Evolutionary conservation across 441 rosid species (phyloP), one percentile per base, ranked within the genome.

Genomic region (Flueggea neowawraea): DNA sequence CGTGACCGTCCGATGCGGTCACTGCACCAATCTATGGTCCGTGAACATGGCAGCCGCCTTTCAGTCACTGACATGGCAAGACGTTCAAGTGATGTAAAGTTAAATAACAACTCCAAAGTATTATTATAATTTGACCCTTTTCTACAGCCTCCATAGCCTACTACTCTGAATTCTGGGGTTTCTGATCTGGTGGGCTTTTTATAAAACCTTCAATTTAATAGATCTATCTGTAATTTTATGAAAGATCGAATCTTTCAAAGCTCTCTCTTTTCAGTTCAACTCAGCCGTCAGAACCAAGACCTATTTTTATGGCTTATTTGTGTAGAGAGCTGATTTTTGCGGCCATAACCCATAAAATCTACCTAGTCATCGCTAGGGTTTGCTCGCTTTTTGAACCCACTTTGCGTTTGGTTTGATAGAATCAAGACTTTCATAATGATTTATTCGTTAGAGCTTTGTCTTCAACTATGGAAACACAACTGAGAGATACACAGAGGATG

Each of bases 1-100:
- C 47, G 98, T 93, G 71, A 93, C 98, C 57, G 90, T 93, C 81
- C 84, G 96, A 80, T 93, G 98, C 68, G 98, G 96, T 33, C 96
- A 90, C 88, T 93, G 98, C 87, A 73, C 95, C 17, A 88, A 88
- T 78, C 80, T 90, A 49, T 87, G 89, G 96, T 87, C 98, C 50
- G 97, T 93, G 64, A 90, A 93, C 78, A 90, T 93, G 96, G 97
- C 91, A 45, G 96, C 96, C 55, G 81, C 96, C 52, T 82, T 88
- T 70, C 98, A 87, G 87, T 86, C 96, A 61, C 78, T 78, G 63
- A 77, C 96, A 61, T 77, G 88, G 80, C 94, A 81, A 86, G 84
- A 88, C 78, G 70, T 67, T 75, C 97, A 88, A 91, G 96, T 86
- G 55, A 51, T 62, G 8, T 51, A 12, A 3, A n/a, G 8, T 3